Base-by-base conservation (phyloP, 202 grass and related monocot species). In the Zoysia matrella region DNA sequence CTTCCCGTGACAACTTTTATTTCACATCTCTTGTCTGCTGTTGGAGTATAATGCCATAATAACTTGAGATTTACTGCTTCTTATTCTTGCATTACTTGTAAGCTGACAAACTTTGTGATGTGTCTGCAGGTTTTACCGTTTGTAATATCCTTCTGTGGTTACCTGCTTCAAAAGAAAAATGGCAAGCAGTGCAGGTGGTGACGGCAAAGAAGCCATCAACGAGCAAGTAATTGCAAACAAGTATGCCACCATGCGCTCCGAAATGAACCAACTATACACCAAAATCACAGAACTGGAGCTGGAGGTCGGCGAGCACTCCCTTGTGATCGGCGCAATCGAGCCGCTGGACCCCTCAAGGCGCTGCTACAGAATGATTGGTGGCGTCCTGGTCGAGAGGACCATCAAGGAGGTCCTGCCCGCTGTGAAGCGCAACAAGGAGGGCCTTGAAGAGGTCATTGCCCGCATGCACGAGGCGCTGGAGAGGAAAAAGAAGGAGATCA, bases 251-350 rank as follows among this genome's bases (percentile, higher is more conserved):
- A 93, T 95, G 92, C 90, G 92, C 16, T 80, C 90, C 2, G 92
- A 98, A 67, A 88, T 95, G 73, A 95, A 93, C 75, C 92, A 98
- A 61, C 75, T 98, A 41, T 91, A 93, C 80, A 91, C 90, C 16
- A 98, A 98, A 74, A 95, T 98, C 71, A 98, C 92, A 1, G 90
- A 98, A 73, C 47, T 98, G 51, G 89, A 98, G 66, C 88, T 95
- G 88, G 92, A 98, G 81, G 90, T 95, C 11, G 88, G 88, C 0
- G 87, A 98, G 71, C 95, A 98, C 89, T 88, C 86, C 9, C 92
- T 98, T 52, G 92, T 98, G 42, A 93, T 95, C 2, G 84, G 82
- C 0, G 95, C 95, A 12, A 91, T 95, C 1, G 86, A 98, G 42
- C 87, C 95, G 0, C 71, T 98, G 8, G 90, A 95, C 75, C 95